Evolutionary conservation across 179 eudicot species (phyloP), one percentile per base, ranked within the genome.

Genomic region (Silene noctiflora): DNA sequence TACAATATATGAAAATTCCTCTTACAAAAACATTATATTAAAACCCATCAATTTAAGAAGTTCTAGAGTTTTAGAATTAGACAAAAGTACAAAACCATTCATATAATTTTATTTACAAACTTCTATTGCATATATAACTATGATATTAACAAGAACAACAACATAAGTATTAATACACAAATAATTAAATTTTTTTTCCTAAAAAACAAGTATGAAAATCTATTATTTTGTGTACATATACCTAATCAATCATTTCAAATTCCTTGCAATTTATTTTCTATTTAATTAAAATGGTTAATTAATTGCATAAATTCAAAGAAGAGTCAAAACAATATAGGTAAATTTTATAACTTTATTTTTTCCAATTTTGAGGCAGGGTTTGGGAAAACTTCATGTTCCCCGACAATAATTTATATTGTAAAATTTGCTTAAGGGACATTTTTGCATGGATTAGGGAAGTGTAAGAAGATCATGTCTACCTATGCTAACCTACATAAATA

Each of bases 401-500:
- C 16, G 39, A 53, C n/a, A 59, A 4, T 51, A 70, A 70, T 6
- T 70, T 48, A 51, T 70, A 70, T 53, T 29, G 11, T 55, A 66
- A 67, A 20, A 25, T 75, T 19, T 75, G 46, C 42, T 69, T 31
- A 58, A 35, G 79, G 31, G 80, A 80, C 78, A 75, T 39, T 25
- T 75, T 59, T 82, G 82, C 79, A 74, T 77, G 81, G 81, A 75
- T 75, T 78, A 75, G 70, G 84, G 84, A 33, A 56, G 29, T 44
- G 65, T 69, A 56, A 42, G 42, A 39, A 63, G 81, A 51, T 66
- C 73, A 67, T 74, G 78, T 73, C 48, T 67, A 25, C 67, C 53
- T 42, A 24, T 33, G 59, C 53, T 42, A 67, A 71, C 10, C 77
- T 71, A 19, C 51, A 20, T 51, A 55, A 44, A 44, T 74, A 62